Evolutionary conservation across 352 stramenopile genomes (phyloP).

Genomic region (Phytophthora palmivora): DNA sequence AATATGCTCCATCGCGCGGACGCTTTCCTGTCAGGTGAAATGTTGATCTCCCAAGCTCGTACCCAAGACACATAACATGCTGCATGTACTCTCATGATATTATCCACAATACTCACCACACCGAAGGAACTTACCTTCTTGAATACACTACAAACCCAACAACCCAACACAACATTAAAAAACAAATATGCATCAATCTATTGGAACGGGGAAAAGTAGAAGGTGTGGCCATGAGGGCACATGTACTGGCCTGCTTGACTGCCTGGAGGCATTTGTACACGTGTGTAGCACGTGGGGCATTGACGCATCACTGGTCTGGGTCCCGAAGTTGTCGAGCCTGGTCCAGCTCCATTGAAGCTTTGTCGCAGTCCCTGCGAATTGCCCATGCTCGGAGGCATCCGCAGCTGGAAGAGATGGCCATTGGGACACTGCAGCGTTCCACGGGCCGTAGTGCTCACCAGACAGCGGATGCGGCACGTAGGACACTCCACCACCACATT

Average conservation of each 20-base stretch:
- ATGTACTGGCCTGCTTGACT: constrained; percentile 90
- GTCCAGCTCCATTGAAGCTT: constrained; percentile 39
- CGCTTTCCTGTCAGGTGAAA: constrained; percentile 77
- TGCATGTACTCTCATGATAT: background rate
- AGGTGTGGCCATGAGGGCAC: constrained; percentile 88
- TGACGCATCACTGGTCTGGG: constrained; percentile 79
- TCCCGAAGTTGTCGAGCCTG: constrained; percentile 28
- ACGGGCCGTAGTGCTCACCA: constrained; percentile 74
- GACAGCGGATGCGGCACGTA: constrained; percentile 76
- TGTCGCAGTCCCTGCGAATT: constrained; percentile 54
- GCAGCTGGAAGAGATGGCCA: constrained; percentile 77
- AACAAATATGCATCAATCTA: constrained; percentile 39
- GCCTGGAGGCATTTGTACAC: constrained; percentile 86
- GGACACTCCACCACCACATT: constrained; percentile 84
- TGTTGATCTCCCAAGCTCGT: constrained; percentile 68
- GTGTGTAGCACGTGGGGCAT: constrained; percentile 88
- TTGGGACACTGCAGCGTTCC: constrained; percentile 82
- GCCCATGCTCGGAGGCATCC: constrained; percentile 54
- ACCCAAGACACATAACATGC: constrained; percentile 16
- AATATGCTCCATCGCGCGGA: constrained; percentile 68
- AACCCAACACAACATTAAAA: background rate
- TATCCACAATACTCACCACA: background rate
- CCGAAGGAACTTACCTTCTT: constrained; percentile 4
- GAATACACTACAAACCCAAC: constrained; percentile 8
- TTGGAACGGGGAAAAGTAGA: constrained; percentile 83